Evolutionary conservation across 176 grass and related monocot genomes (phyloP).

Genomic region (Urochloa ruziziensis): DNA sequence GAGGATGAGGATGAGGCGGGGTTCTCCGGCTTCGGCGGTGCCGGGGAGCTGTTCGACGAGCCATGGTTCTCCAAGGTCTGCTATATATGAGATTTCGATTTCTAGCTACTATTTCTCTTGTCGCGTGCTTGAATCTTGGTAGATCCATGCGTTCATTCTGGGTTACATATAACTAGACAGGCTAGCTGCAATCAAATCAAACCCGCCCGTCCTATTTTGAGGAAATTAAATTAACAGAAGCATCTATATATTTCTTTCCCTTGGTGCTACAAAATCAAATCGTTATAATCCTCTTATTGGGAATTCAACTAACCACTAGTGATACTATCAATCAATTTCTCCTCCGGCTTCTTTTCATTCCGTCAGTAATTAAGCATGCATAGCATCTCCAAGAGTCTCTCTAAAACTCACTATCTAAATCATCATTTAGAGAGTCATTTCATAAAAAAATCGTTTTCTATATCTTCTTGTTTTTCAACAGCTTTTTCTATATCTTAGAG

Average conservation of each 20-base stretch:
- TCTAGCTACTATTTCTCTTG: neutral
- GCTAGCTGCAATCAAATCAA: neutral
- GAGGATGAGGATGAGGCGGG: neutral
- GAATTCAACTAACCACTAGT: neutral
- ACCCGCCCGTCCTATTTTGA: neutral
- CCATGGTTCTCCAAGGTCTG: slow-evolving; percentile 50
- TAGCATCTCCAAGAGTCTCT: too few species aligned
- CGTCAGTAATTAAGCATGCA: neutral
- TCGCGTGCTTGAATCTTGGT: neutral
- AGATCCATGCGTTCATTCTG: neutral
- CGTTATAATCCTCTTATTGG: neutral
- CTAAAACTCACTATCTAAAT: too few species aligned
- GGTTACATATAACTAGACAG: neutral
- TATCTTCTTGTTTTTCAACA: too few species aligned
- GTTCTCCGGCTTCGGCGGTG: neutral
- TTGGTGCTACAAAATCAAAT: neutral
- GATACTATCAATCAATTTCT: neutral
- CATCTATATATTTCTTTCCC: neutral
- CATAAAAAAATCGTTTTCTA: too few species aligned
- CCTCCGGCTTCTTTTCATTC: neutral
- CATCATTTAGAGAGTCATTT: too few species aligned
- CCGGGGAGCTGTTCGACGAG: slow-evolving; percentile 33
- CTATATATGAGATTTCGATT: neutral
- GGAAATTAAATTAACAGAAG: neutral
- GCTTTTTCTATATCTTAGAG: too few species aligned